Evolutionary conservation across 352 stramenopile genomes (phyloP).

Genomic region (Phytopythium cucurbitacearum): DNA sequence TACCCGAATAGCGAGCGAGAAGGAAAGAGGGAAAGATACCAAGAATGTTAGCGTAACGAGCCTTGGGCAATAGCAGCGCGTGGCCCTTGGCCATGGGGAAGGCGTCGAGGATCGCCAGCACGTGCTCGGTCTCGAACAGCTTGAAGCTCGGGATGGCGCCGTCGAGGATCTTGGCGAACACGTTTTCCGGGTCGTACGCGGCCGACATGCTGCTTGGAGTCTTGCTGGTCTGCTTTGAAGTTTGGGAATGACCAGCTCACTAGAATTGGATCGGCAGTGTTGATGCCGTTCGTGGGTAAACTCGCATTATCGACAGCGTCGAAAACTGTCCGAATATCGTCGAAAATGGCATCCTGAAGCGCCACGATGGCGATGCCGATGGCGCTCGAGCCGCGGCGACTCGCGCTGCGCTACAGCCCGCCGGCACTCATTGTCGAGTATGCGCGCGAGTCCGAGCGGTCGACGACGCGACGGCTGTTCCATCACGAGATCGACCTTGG

Average conservation of each 20-base stretch:
- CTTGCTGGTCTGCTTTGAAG: background rate
- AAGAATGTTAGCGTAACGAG: conserved; percentile 59
- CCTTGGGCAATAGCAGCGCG: conserved; percentile 73
- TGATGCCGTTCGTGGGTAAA: background rate
- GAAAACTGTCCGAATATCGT: too few species aligned
- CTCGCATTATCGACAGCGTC: too few species aligned
- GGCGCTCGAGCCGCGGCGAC: conserved; percentile 37
- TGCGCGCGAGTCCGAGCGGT: conserved; percentile 13
- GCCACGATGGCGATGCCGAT: conserved; percentile 6
- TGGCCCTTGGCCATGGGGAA: conserved; percentile 68
- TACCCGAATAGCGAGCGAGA: background rate
- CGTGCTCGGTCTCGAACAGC: conserved; percentile 85
- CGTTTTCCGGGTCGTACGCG: conserved; percentile 68
- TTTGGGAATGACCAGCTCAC: too few species aligned
- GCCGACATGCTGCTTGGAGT: conserved; percentile 19
- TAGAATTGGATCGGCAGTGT: too few species aligned
- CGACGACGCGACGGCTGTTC: conserved; percentile 28
- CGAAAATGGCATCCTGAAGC: too few species aligned
- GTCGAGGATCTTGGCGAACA: conserved; percentile 84
- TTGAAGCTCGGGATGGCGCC: conserved; percentile 73
- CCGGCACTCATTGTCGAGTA: conserved; percentile 67
- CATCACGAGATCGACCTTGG: conserved; percentile 59
- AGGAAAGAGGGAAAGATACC: conserved; percentile 15
- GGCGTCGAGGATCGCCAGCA: conserved; percentile 78
- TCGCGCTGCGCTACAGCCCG: conserved; percentile 51